Percentiles rank a stretch among this genome's conserved stretches.
phyloP scores from a whole-genome alignment of 257 asterid genomes.

The Capsicum pubescens region DNA sequence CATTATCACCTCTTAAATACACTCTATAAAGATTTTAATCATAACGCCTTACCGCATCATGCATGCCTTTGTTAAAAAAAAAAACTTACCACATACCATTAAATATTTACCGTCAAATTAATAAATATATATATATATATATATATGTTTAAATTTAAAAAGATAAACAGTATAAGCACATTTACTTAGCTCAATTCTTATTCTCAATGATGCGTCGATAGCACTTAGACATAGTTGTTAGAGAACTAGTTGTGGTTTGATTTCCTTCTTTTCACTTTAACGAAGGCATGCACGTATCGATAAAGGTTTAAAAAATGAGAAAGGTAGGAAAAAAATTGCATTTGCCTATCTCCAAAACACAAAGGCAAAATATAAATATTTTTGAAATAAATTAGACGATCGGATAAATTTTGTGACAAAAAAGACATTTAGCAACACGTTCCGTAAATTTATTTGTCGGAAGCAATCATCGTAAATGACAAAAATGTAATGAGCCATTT shows the following conservation, averaged over 20 bases:
- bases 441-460: neutral
- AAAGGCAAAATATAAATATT: too few relatives aligned
- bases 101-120: neutral
- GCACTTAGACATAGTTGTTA: neutral
- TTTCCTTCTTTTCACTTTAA: neutral
- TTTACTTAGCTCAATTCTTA: neutral
- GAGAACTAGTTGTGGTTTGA: neutral
- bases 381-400: neutral
- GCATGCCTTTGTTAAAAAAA: neutral
- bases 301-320: neutral
- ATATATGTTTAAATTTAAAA: neutral
- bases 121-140: neutral
- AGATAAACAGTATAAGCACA: too few relatives aligned
- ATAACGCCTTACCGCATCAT: conserved; percentile 8
- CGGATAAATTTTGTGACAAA: neutral
- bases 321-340: too few relatives aligned
- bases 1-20: conserved; percentile 56
- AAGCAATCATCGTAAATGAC: neutral
- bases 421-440: neutral
- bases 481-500: neutral
- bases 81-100: neutral
- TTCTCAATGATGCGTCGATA: neutral
- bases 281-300: neutral
- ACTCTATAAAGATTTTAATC: conserved; percentile 26
- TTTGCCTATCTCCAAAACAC: too few relatives aligned